Base-by-base conservation (phyloP, 2,329 filamentous ascomycete genomes). In the Coniochaeta sp. region DNA sequence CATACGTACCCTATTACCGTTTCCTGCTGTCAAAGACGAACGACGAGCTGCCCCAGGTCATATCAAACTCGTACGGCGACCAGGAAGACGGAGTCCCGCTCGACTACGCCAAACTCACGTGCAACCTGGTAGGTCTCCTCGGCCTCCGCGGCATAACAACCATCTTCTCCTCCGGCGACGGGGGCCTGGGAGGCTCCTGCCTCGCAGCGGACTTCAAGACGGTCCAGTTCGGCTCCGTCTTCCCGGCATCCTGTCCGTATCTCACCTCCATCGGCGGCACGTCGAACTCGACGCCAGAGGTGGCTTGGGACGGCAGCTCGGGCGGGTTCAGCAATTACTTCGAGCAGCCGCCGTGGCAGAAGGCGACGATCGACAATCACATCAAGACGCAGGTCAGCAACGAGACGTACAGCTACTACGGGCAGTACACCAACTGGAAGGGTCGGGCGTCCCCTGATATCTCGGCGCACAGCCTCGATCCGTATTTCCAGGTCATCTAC, bases 31-130 rank as follows among this genome's bases (percentile, higher is more conserved):
- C 69, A 18, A 72, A 84, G 18, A 65, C 72, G 1, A 74, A 81
- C 53, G 63, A 71, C 3, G 63, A 78, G 16, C 70, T 89, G 0
- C 85, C 86, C 0, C 75, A 79, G 3, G 79, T 87, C 16, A 73
- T 89, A 38, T 78, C 76, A 35, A 85, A 83, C n/a, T 88, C 84
- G 0, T 89, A 89, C 61, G 84, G 83, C 24, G 83, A 87, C 57
- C 75, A 83, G 46, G 86, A 89, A 52, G 53, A 56, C 45, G 77
- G 74, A 3, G 71, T 88, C 0, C 82, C 83, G 0, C 66, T 67
- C 20, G 68, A 72, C 3, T 87, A 87, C 61, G 77, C 81, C 7
- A 71, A 59, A 12, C 65, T 67, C 10, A 64, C 71, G 12, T 76
- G 78, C 59, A 73, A 78, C 52, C 76, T 81, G 18, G 87, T 87